Base-by-base conservation (phyloP, 2,329 filamentous ascomycete genomes). In the Chalaropsis ovoidea region DNA sequence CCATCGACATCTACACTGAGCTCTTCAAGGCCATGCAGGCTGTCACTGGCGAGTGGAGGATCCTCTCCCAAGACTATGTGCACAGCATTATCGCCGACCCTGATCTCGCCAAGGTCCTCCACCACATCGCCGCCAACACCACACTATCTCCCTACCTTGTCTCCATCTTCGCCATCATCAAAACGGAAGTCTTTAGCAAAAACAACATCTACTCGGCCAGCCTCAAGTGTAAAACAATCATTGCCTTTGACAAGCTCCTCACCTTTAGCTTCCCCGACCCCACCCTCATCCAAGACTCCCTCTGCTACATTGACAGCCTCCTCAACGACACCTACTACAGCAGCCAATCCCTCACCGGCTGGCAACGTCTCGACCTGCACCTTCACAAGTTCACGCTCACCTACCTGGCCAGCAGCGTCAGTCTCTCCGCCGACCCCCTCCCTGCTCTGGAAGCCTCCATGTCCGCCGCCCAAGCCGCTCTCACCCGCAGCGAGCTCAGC, bases 201-300 rank as follows among this genome's bases (percentile, higher is more conserved):
- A 63, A 63, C 49, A 63, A 63, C n/a, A 54, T 54, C 19, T 63
- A 63, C 27, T 35, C 39, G 15, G 61, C 42, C 24, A 60, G 15
- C 24, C 19, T 45, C 42, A 63, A 47, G 24, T n/a, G 35, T n/a
- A 49, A 17, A 47, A 22, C 27, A 4, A 17, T 35, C 24, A 47
- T 27, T 22, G 58, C 58, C 22, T 61, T 42, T n/a, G 41, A 52
- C 47, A 52, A 52, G 13, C 47, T 52, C 22, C 13, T 52, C 15
- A 52, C 19, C 47, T 52, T 52, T 15, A 19, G 47, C 47, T 52
- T 52, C 17, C 47, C 47, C 19, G 15, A 24, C 24, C 10, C 47
- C 19, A 13, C 47, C 47, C 11, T 13, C 19, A 24, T 52, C 10
- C 47, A 52, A 15, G 47, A 52, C 6, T 52, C 47, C 17, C 47